Evolutionary conservation across 2,329 filamentous ascomycete genomes (phyloP).

Genomic region (Pezicula neosporulosa): DNA sequence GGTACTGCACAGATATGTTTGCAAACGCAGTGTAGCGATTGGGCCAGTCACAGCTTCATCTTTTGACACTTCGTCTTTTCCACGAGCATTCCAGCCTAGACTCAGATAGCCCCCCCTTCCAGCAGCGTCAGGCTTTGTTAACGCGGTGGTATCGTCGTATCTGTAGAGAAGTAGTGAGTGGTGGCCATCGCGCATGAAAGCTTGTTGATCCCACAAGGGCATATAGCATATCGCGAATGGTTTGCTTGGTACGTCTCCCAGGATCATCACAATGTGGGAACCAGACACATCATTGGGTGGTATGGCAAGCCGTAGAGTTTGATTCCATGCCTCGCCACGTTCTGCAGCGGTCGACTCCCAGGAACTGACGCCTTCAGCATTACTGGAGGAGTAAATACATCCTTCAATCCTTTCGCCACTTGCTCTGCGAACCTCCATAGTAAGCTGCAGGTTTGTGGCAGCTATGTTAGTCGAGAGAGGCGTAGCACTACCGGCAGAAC

Average conservation of each 20-base stretch:
- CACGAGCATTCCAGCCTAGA: slow-evolving; percentile 72
- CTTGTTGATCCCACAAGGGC: slow-evolving; percentile 88
- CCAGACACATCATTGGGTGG: slow-evolving; percentile 75
- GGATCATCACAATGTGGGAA: slow-evolving; percentile 83
- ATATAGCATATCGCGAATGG: slow-evolving; percentile 92
- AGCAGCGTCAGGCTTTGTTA: slow-evolving; percentile 51
- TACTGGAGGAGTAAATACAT: slow-evolving; percentile 85
- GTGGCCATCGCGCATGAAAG: slow-evolving; percentile 82
- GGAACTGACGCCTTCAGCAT: slow-evolving; percentile 71
- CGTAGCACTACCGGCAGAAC: slow-evolving; percentile 70
- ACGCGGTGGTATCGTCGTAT: slow-evolving; percentile 86
- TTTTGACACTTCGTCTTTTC: slow-evolving; percentile 63
- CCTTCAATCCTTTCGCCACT: slow-evolving; percentile 80
- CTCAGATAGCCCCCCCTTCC: slow-evolving; percentile 86
- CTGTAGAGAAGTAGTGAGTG: slow-evolving; percentile 83
- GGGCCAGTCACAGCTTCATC: slow-evolving; percentile 73
- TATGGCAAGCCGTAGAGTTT: slow-evolving; percentile 80
- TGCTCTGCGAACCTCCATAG: slow-evolving; percentile 78
- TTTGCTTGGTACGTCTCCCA: slow-evolving; percentile 81
- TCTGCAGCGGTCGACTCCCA: slow-evolving; percentile 85
- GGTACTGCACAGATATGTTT: slow-evolving; percentile 91
- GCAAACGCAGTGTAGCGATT: slow-evolving; percentile 73
- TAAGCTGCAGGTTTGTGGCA: slow-evolving; percentile 78
- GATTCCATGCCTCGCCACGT: slow-evolving; percentile 79
- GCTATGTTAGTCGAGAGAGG: slow-evolving; percentile 59